A percentile compares a stretch with the other conserved stretches of the same genome.
Conservation (phyloP, 257 asterid genomes). For the Capsicum chinense region DNA sequence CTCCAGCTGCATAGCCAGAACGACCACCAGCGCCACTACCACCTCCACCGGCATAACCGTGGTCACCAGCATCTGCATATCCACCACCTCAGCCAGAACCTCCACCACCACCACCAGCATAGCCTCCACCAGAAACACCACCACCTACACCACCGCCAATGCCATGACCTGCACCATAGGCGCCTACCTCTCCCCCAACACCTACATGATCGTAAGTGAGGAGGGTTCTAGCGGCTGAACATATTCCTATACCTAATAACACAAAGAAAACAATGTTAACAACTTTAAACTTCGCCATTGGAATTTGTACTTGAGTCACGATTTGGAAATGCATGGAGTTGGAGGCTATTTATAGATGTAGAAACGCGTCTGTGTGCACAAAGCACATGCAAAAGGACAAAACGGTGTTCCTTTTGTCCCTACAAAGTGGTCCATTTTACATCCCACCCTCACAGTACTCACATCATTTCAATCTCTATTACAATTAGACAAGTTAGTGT, state of each 20-base stretch:
- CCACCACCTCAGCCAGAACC: constrained; percentile 32
- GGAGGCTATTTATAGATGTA: constrained; percentile 36
- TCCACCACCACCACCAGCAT: neutral
- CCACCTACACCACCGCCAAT: constrained; percentile 28
- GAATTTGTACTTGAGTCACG: neutral
- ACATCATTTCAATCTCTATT: constrained; percentile 23
- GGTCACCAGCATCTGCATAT: neutral
- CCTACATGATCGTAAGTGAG: constrained; percentile 37
- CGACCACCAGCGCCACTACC: neutral
- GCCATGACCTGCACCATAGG: constrained; percentile 27
- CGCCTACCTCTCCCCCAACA: constrained; percentile 34
- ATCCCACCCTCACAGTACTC: constrained; percentile 6
- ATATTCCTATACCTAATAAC: constrained; percentile 35
- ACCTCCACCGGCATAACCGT: neutral
- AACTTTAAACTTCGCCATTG: constrained; percentile 37
- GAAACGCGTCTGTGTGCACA: constrained; percentile 17
- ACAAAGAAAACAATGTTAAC: constrained; percentile 33
- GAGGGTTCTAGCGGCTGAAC: constrained; percentile 41
- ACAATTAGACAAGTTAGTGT: constrained; percentile 26
- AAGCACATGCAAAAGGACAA: constrained; percentile 24
- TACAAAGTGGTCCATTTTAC: constrained; percentile 17
- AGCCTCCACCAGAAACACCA: neutral
- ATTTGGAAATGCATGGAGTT: constrained; percentile 24
- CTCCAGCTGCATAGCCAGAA: neutral
- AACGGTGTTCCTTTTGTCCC: constrained; percentile 4